These are phyloP conservation scores for Schizothecium vesticola DNA, from an alignment of 495 filamentous ascomycete species.

Conservation along the genomic window DNA sequence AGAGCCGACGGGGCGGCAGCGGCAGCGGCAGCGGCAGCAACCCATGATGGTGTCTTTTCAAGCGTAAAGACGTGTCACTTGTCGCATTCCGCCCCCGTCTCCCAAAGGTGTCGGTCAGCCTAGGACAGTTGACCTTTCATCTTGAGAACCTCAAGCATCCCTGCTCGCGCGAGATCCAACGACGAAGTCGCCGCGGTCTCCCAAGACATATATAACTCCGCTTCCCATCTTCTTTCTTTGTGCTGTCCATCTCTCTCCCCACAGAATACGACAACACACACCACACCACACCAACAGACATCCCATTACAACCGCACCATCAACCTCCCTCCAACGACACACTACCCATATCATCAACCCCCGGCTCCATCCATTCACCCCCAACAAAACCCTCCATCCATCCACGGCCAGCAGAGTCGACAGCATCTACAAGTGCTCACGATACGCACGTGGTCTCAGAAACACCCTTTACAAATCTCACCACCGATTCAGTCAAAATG, in stretches of 20 bases:
- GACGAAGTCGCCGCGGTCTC: background rate
- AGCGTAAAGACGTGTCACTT: slow-evolving; percentile 1
- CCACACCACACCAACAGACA: background rate
- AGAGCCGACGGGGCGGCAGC: background rate
- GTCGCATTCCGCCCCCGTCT: slow-evolving; percentile 6
- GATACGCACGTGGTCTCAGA: background rate
- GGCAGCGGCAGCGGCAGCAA: background rate
- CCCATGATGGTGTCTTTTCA: slow-evolving; percentile 5
- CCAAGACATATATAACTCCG: background rate
- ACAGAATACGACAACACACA: background rate
- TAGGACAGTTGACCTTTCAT: background rate
- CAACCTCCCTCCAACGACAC: background rate
- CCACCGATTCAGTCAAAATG: background rate
- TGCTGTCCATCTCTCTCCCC: background rate
- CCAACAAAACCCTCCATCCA: background rate
- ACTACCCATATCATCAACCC: background rate
- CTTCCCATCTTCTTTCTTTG: background rate
- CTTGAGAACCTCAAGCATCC: background rate
- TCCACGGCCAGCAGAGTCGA: background rate
- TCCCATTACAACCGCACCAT: background rate
- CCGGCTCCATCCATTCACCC: background rate
- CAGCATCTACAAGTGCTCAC: background rate
- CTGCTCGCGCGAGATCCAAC: background rate
- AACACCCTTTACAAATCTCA: background rate
- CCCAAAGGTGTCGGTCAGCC: background rate